phyloP scores from a whole-genome alignment of 371 early-diverging fungal genomes.

The Haplosporangium sp. region DNA sequence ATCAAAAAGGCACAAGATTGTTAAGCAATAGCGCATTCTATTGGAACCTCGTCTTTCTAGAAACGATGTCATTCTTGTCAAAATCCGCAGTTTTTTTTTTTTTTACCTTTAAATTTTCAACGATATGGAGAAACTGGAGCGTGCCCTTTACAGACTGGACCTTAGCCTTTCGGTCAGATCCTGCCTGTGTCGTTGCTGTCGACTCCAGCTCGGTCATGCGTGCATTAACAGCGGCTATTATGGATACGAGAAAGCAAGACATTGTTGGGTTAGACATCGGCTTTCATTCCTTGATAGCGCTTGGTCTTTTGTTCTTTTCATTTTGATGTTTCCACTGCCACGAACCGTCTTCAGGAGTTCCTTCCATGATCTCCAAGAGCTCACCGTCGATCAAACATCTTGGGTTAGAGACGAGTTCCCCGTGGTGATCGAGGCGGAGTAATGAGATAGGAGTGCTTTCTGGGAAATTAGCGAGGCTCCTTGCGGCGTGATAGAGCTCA shows the following conservation, averaged over 20 bases:
- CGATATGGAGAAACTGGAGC: slow-evolving; percentile 67
- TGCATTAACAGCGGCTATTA: slow-evolving; percentile 26
- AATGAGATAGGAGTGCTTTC: slow-evolving; percentile 15
- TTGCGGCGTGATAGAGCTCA: slow-evolving; percentile 32
- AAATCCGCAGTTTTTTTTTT: not conserved
- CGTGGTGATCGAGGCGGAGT: slow-evolving; percentile 34
- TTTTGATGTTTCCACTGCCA: not conserved
- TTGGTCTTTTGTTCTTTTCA: not conserved
- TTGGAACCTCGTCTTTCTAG: not conserved
- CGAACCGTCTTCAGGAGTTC: slow-evolving; percentile 29
- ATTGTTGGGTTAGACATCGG: not conserved
- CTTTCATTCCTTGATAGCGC: not conserved
- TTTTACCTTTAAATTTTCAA: slow-evolving; percentile 75
- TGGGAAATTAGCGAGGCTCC: slow-evolving; percentile 31
- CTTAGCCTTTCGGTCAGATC: slow-evolving; percentile 20
- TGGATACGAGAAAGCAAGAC: not conserved
- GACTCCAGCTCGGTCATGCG: slow-evolving; percentile 36
- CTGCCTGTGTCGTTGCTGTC: not conserved
- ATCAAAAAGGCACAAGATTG: not conserved
- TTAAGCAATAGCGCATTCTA: not conserved
- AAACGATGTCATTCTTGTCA: not conserved
- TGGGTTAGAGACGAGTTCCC: slow-evolving; percentile 39
- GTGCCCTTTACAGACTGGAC: slow-evolving; percentile 44
- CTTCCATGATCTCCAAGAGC: slow-evolving; percentile 47
- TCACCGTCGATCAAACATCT: slow-evolving; percentile 28